These are phyloP conservation scores for Solanum etuberosum DNA, from an alignment of 257 asterid species.

Conservation along the genomic window DNA sequence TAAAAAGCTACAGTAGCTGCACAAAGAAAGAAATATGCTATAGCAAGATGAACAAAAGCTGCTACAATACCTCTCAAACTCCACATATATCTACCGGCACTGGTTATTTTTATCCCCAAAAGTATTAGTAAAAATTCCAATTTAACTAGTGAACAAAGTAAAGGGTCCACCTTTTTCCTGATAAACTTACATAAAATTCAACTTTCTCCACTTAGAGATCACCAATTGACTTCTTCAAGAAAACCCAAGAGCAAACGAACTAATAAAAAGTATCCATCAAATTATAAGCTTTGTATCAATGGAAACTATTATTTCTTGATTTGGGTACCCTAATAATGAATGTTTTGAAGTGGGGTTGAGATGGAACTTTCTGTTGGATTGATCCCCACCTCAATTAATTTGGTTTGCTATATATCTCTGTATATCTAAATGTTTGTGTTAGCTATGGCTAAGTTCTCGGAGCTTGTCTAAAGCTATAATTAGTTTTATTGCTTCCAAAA, in stretches of 20 bases:
- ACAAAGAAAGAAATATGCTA: slow-evolving; percentile 58
- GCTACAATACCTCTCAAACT: slow-evolving; percentile 55
- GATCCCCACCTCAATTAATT: not conserved
- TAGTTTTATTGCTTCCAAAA: not conserved
- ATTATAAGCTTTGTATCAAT: not conserved
- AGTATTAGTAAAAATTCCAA: not conserved
- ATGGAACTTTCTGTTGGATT: not conserved
- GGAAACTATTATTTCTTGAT: not conserved
- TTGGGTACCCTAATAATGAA: not conserved
- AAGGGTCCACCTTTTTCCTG: not conserved
- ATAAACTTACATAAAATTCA: not conserved
- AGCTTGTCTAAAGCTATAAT: not conserved
- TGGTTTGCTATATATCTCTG: not conserved
- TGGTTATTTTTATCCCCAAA: not conserved
- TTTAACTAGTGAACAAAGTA: not conserved
- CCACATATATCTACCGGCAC: slow-evolving; percentile 39
- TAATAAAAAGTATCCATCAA: not conserved
- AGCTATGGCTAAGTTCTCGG: not conserved
- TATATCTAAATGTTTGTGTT: not conserved
- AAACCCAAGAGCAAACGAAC: not conserved
- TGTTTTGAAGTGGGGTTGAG: not conserved
- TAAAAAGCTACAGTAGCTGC: slow-evolving; percentile 53
- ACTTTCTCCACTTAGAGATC: not conserved
- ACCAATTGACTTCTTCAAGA: not conserved
- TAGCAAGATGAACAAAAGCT: slow-evolving; percentile 78